Evolutionary conservation across 352 stramenopile species (phyloP), one percentile per base, ranked within the genome.

Genomic region (Phytophthora boehmeriae): DNA sequence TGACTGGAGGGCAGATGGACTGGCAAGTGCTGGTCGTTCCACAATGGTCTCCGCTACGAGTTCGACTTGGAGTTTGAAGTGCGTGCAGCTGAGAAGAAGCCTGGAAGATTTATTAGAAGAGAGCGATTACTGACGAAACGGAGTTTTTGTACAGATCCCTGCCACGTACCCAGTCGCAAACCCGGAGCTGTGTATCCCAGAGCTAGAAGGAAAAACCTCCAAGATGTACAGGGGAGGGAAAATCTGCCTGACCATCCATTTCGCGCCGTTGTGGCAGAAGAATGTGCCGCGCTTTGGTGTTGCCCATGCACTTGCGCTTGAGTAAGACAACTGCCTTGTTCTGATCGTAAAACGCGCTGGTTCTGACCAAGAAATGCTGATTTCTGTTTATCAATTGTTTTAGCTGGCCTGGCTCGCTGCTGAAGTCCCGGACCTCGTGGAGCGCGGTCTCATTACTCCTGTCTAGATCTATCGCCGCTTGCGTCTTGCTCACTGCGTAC

Each of bases 201-300:
- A 96, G 67, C 81, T 97, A 1, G 87, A 97, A 14, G 84, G 86
- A 32, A 97, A 97, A 69, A 96, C 89, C 22, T 87, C 86, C 66
- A 97, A 97, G 73, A 97, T 97, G 86, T 97, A 97, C 69, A 68
- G 86, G 10, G 89, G 89, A 6, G 87, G 89, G 32, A 95, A 96
- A 57, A 96, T 96, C 63, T 96, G 89, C 55, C 53, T 96, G 17
- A 93, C 85, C 8, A 88, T 95, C 56, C 89, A 96, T 71, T 96
- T 96, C 52, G 78, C 89, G 19, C 89, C 89, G n/a, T 59, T 96
- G 19, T 96, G 89, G 89, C 83, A 93, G 56, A 92, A 91, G 67
- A 96, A 96, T 58, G 79, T 93, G 52, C 89, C 89, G 23, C 81
- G 83, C 28, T 96, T 96, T 49, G 89, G 89, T 45, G 78, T 96